These are phyloP conservation scores for Cocos nucifera DNA, from an alignment of 176 grass and related monocot species.

Conservation along the genomic window DNA sequence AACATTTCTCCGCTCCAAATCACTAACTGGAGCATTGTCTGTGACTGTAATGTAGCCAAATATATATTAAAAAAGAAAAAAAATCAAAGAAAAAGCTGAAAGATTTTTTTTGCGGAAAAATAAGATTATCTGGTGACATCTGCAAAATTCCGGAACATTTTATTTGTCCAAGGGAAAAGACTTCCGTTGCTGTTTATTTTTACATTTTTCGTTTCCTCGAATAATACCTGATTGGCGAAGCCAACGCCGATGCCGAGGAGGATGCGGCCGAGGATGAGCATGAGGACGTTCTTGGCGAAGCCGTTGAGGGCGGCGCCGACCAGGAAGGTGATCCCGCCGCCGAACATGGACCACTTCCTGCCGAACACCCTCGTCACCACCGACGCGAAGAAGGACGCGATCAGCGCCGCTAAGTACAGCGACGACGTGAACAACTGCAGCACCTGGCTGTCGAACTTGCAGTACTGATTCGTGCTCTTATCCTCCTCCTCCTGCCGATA, in stretches of 20 bases:
- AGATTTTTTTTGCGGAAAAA: no score
- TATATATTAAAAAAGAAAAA: no score
- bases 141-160: no score
- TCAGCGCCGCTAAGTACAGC: conserved; percentile 72
- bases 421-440: conserved; percentile 95
- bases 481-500: conserved; percentile 46
- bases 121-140: no score
- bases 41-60: no score
- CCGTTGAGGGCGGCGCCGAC: conserved; percentile 68
- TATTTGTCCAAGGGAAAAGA: no score
- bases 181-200: no score
- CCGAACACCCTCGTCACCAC: conserved; percentile 60
- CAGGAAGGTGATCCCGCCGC: conserved; percentile 81
- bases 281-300: conserved; percentile 43
- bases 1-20: no score
- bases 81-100: no score
- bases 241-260: conserved; percentile 90
- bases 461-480: conserved; percentile 63
- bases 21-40: no score
- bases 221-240: conserved; percentile 75
- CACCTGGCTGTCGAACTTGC: conserved; percentile 96
- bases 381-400: conserved; percentile 75
- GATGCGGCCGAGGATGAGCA: conserved; percentile 90
- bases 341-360: conserved; percentile 91
- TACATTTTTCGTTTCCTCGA: no score